Evolutionary conservation across 805 yeast genomes (phyloP).

Genomic region (Helenozyma baotianmanensis): DNA sequence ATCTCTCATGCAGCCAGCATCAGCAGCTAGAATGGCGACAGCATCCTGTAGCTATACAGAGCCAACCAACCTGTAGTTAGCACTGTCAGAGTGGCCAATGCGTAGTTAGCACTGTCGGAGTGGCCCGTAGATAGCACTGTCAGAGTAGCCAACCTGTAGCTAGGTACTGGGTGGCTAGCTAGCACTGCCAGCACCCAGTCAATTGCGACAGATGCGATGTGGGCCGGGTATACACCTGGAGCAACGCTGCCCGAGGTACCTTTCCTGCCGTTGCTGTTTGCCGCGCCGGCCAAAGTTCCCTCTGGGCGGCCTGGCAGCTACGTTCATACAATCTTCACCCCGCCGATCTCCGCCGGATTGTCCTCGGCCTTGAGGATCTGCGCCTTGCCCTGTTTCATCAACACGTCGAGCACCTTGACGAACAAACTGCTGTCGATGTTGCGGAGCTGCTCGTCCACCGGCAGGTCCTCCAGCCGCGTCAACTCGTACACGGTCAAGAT

Average conservation of each 20-base stretch:
- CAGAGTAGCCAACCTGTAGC: no score
- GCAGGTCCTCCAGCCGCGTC: constrained; percentile 49
- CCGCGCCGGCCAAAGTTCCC: constrained; percentile 1
- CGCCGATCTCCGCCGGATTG: constrained; percentile 54
- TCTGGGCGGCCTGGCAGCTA: neutral
- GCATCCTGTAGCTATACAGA: no score
- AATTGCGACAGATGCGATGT: no score
- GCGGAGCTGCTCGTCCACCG: constrained; percentile 52
- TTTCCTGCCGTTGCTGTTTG: neutral
- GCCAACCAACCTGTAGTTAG: no score
- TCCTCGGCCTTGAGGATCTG: constrained; percentile 65
- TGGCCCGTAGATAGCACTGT: no score
- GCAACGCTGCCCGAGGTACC: neutral
- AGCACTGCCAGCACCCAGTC: no score
- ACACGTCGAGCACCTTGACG: constrained; percentile 47
- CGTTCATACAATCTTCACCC: constrained; percentile 64
- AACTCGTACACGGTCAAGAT: constrained; percentile 82
- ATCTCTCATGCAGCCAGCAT: no score
- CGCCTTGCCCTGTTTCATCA: constrained; percentile 69
- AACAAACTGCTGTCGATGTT: constrained; percentile 58
- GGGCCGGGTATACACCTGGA: no score
- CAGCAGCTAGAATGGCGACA: no score
- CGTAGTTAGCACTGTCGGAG: no score
- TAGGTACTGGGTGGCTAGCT: no score
- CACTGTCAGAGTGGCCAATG: no score